A percentile compares a stretch with the other conserved stretches of the same genome.
Conservation (phyloP, 2,329 filamentous ascomycete species). For the Botryotinia convoluta region DNA sequence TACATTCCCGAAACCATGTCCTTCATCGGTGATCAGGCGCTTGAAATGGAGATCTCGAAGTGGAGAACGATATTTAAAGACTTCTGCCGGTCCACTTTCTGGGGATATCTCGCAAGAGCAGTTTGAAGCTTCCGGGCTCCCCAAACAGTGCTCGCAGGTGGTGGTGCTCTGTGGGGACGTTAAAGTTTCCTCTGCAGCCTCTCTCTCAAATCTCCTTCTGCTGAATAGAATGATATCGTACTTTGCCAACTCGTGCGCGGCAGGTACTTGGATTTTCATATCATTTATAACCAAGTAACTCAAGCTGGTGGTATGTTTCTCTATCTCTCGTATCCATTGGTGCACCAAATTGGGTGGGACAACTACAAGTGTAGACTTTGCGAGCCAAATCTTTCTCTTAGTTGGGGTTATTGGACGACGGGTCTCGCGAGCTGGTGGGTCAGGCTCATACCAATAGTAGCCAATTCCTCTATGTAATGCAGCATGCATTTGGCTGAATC, state of each 20-base stretch:
- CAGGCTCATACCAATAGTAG: constrained; percentile 54
- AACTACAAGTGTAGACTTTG: constrained; percentile 70
- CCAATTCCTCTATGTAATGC: constrained; percentile 58
- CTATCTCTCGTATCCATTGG: constrained; percentile 81
- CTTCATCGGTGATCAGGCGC: constrained; percentile 87
- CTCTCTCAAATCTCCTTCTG: constrained; percentile 66
- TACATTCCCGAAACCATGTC: constrained; percentile 75
- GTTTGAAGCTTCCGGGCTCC: too few relatives aligned
- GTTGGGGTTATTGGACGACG: constrained; percentile 42
- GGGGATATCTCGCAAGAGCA: constrained; percentile 32
- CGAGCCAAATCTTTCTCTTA: constrained; percentile 58
- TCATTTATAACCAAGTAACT: constrained; percentile 62
- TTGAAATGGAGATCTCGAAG: constrained; percentile 77
- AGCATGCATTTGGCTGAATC: constrained; percentile 27
- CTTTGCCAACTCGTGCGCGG: constrained; percentile 54
- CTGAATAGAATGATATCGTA: constrained; percentile 81
- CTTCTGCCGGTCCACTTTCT: constrained; percentile 44
- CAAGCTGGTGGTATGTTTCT: constrained; percentile 69
- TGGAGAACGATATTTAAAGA: constrained; percentile 46
- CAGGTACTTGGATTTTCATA: constrained; percentile 52
- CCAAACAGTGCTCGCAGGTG: not conserved
- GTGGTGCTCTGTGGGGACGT: not conserved
- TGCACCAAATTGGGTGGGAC: constrained; percentile 79
- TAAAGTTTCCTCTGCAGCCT: constrained; percentile 42
- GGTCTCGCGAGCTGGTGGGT: constrained; percentile 41